These are phyloP conservation scores for Kwoniella mangroviensis DNA, from an alignment of 768 basidiomycete genomes.

Conservation along the genomic window DNA sequence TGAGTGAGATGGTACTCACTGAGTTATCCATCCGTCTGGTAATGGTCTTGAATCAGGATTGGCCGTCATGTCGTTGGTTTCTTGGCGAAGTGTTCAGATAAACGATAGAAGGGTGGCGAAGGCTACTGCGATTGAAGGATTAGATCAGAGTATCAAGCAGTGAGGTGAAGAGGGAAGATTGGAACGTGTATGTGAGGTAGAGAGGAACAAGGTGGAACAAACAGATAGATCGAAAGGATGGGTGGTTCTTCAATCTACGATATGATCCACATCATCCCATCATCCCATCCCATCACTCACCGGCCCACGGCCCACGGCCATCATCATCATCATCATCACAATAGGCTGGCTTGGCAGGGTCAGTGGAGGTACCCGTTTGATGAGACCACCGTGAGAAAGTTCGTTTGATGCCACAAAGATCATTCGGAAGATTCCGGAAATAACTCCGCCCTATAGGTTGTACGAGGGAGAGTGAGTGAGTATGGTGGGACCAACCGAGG, in stretches of 20 bases:
- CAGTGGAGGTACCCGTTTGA: background rate
- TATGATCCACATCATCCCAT: background rate
- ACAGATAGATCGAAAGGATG: background rate
- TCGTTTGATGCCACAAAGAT: constrained; percentile 8
- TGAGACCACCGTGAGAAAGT: background rate
- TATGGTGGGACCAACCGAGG: constrained; percentile 4
- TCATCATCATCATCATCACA: background rate
- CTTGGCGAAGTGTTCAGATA: constrained; percentile 7
- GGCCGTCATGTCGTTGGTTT: constrained; percentile 29
- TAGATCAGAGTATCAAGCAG: background rate
- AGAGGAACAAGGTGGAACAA: background rate
- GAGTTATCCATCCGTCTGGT: constrained; percentile 50
- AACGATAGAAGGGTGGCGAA: constrained; percentile 2
- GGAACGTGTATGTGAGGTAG: background rate
- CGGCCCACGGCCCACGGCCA: background rate
- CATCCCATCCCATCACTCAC: background rate
- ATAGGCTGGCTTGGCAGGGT: background rate
- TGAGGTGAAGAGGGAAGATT: background rate
- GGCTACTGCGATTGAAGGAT: background rate
- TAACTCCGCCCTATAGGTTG: background rate
- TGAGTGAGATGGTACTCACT: constrained; percentile 31
- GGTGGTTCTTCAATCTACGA: background rate
- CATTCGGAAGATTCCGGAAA: constrained; percentile 15
- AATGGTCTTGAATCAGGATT: constrained; percentile 50
- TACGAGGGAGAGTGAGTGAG: background rate